Base-by-base conservation (phyloP, 768 basidiomycete genomes). In the Termitomyces sp. region DNA sequence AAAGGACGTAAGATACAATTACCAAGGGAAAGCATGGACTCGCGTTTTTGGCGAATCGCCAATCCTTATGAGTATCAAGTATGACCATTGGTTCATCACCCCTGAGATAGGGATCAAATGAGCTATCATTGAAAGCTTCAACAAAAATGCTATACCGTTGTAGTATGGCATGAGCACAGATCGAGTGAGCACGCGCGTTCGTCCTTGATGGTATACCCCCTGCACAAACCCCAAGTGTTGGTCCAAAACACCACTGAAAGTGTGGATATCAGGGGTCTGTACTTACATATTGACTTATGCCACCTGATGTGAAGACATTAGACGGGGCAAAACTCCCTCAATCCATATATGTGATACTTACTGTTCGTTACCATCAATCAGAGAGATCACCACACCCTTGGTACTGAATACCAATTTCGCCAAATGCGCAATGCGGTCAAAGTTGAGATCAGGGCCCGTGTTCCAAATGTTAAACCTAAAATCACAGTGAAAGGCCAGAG, bases 341-440 rank as follows among this genome's bases (percentile, higher is more conserved):
- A 28, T 14, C 43, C 9, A 25, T 52, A 21, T 39, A 32, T 54
- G n/a, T 16, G 53, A n/a, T 19, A 67, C 88, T 70, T 72, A 91
- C 88, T 92, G 89, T 57, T 90, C 88, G 42, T 85, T 83, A 12
- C 84, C 85, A 66, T 96, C 94, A n/a, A 94, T 79, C 37, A 96
- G 73, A 8, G 88, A 83, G 21, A 98, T 89, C 23, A 84, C 69
- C 2, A 95, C 94, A 14, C 89, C 86, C 67, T 90, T 91, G 2
- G 94, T 90, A 65, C 81, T 89, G 71, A 98, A 98, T 7, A 98
- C 95, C 40, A 97, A 75, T 72, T 95, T 95, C 40, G 89, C 90
- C 27, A 98, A 80, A 68, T 96, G 93, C 16, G 87, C 91, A 61
- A 97, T 95, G 17, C 95, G 83, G 70, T 97, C 94, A 66, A 98